Percentiles rank a stretch among this genome's conserved stretches.
Conservation (phyloP, 1,139 yeast genomes). For the Blastobotrys ciferrii region DNA sequence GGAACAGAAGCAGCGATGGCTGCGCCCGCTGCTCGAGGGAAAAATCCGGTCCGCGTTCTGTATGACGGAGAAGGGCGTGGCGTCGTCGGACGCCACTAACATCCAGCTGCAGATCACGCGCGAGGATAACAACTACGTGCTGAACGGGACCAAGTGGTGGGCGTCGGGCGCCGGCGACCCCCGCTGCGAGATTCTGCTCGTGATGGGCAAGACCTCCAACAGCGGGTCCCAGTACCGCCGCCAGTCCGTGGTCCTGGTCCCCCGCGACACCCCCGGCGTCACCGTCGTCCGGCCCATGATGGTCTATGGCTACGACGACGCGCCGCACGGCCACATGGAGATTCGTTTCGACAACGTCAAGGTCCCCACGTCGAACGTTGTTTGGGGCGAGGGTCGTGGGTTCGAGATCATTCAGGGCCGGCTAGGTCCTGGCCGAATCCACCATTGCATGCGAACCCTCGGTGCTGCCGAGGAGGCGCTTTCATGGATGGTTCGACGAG, state of each 20-base stretch:
- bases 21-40: slow-evolving; percentile 58
- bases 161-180: slow-evolving; percentile 78
- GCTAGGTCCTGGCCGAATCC: slow-evolving; percentile 71
- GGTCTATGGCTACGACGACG: slow-evolving; percentile 67
- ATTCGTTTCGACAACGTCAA: slow-evolving; percentile 53
- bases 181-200: slow-evolving; percentile 54
- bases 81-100: slow-evolving; percentile 68
- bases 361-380: slow-evolving; percentile 48
- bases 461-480: slow-evolving; percentile 67
- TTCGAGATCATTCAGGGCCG: slow-evolving; percentile 69
- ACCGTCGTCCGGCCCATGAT: slow-evolving; percentile 52
- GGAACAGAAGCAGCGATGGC: slow-evolving; percentile 53
- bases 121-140: slow-evolving; percentile 51
- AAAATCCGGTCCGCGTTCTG: slow-evolving; percentile 63
- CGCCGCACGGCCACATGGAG: slow-evolving; percentile 75
- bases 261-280: slow-evolving; percentile 56
- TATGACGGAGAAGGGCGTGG: slow-evolving; percentile 67
- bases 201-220: slow-evolving; percentile 59
- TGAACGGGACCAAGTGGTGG: slow-evolving; percentile 73
- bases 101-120: slow-evolving; percentile 50
- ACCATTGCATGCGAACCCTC: slow-evolving; percentile 70
- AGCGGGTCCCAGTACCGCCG: slow-evolving; percentile 45
- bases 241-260: slow-evolving; percentile 61
- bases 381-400: slow-evolving; percentile 53
- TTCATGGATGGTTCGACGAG: slow-evolving; percentile 52